Base-by-base conservation (phyloP, 805 yeast species). In the Lipomyces lipofer region DNA sequence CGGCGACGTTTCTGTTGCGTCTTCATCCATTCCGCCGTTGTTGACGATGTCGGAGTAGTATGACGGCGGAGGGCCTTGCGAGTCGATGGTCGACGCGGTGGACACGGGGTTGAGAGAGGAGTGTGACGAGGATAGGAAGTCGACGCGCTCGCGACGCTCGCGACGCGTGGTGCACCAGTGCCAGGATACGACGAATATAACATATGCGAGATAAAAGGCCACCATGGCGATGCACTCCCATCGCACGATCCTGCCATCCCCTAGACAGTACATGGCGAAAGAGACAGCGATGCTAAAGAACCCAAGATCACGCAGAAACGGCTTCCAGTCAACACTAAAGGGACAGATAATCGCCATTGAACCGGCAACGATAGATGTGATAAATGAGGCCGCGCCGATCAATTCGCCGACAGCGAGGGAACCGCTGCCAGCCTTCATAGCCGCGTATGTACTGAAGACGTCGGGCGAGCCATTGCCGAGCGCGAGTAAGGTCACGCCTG, bases 381-480 rank as follows among this genome's bases (percentile, higher is more conserved):
- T 81, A 65, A 94, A 90, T 43, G 86, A 80, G 0, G 95, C 87
- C 1, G 97, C 94, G 0, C 99, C 98, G 29, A 90, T 71, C n/a
- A 92, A 73, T 67, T 91, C 97, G 1, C 97, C 94, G 5, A 92
- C 71, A 0, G 98, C 97, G 66, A 92, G 73, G 0, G 88, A 79
- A 0, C 85, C 81, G 1, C 88, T 80, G n/a, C 81, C 84, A 1
- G 82, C 71, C 10, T 78, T 76, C 81, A 94, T 79, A 2, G 97
- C 96, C 46, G 85, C 83, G 67, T 83, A 88, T 0, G 96, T 89
- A 44, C 92, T 80, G 33, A 90, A 78, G 2, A 92, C 82, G 68
- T 92, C 99, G 0, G 97, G 96, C 0, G 95, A 78, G 2, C 96
- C 95, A 70, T 92, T 92, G 0, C 97, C 98, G 56, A 92, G 76